Percentiles rank a stretch among this genome's conserved stretches.
These are phyloP conservation scores for Colletotrichum neosansevieriae DNA, from an alignment of 2,329 filamentous ascomycete species.

Conservation along the genomic window DNA sequence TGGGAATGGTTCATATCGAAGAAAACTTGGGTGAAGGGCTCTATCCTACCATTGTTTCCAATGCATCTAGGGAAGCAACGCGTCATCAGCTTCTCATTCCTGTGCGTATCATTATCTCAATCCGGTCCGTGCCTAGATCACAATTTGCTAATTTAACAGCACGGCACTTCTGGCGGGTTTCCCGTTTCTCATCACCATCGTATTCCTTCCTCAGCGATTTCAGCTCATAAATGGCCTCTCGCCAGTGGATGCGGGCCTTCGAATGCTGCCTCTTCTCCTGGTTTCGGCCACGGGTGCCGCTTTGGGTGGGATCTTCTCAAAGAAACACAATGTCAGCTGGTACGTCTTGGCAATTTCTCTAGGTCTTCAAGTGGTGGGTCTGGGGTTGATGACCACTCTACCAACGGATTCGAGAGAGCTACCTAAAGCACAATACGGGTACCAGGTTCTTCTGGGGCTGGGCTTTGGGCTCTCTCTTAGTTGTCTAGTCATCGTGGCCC, in stretches of 20 bases:
- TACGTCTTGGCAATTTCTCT: constrained; percentile 38
- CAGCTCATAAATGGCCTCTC: constrained; percentile 49
- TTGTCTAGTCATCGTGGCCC: constrained; percentile 42
- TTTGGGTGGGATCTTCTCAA: not conserved
- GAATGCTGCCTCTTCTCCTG: constrained; percentile 47
- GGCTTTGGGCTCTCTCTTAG: constrained; percentile 52
- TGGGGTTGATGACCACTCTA: constrained; percentile 48
- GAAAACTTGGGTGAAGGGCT: not conserved
- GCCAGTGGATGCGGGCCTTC: constrained; percentile 48
- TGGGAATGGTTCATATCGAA: constrained; percentile 46
- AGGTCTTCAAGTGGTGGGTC: constrained; percentile 51
- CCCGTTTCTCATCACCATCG: constrained; percentile 49
- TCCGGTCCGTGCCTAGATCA: not conserved
- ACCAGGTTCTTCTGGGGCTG: constrained; percentile 52
- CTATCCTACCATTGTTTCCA: not conserved
- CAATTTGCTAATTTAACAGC: not conserved
- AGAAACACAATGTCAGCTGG: constrained; percentile 5
- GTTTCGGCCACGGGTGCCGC: constrained; percentile 13
- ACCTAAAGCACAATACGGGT: constrained; percentile 47
- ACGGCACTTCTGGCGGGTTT: constrained; percentile 47
- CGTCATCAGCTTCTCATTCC: not conserved
- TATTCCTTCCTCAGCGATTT: constrained; percentile 52
- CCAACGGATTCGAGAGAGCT: too few relatives aligned
- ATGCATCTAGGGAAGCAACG: not conserved
- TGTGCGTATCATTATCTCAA: not conserved